Conservation (phyloP, 2,329 filamentous ascomycete species). For the Cordyceps sp. region DNA sequence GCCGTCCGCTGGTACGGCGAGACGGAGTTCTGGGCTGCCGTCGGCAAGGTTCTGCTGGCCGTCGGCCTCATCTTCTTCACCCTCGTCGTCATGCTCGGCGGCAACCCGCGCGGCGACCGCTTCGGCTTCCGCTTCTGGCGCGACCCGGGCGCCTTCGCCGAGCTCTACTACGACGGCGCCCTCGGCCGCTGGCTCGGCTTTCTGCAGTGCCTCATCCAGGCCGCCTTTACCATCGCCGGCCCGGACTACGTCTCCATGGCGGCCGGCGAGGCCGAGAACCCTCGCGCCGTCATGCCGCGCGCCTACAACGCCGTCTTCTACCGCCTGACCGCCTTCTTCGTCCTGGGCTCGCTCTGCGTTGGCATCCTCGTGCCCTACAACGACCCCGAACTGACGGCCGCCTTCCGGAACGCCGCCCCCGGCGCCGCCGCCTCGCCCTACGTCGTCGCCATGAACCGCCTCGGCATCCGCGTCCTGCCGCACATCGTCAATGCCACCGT, state of each 20-base stretch:
- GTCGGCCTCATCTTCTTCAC: conserved; percentile 59
- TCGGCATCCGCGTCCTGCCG: conserved; percentile 45
- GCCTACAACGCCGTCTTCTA: conserved; percentile 71
- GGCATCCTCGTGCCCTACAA: conserved; percentile 58
- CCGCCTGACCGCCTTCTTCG: conserved; percentile 59
- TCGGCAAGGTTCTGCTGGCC: conserved; percentile 58
- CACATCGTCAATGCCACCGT: conserved; percentile 61
- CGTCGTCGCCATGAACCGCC: conserved; percentile 51
- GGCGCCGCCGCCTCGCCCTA: conserved; percentile 55
- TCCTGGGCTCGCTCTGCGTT: conserved; percentile 55
- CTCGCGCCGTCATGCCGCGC: conserved; percentile 50
- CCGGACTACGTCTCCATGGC: conserved; percentile 54
- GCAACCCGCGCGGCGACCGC: conserved; percentile 54
- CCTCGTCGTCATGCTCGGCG: conserved; percentile 70
- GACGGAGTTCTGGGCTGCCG: conserved; percentile 58
- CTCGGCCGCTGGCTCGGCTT: conserved; percentile 66
- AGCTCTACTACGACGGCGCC: conserved; percentile 43
- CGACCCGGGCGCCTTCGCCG: conserved; percentile 52
- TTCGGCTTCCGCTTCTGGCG: conserved; percentile 57
- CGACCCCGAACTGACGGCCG: conserved; percentile 41
- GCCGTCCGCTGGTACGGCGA: conserved; percentile 63
- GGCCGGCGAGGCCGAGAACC: conserved; percentile 56
- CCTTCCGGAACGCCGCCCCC: conserved; percentile 39
- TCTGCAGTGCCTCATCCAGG: conserved; percentile 55
- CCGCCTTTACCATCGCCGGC: conserved; percentile 50